Conservation (phyloP, 2,329 filamentous ascomycete species). For the Teratosphaeria viscida region DNA sequence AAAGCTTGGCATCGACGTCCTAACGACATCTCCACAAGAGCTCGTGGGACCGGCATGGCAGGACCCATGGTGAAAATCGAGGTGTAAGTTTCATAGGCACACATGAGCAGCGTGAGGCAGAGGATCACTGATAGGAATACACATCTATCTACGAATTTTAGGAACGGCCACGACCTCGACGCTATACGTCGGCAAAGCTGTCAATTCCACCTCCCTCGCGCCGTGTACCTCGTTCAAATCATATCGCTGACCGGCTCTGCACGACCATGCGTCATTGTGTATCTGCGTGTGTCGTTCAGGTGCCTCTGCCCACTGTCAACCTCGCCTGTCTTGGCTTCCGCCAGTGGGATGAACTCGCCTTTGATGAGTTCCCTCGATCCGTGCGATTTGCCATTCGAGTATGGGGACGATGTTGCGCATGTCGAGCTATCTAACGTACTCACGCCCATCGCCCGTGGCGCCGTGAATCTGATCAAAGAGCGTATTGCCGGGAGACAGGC, state of each 20-base stretch:
- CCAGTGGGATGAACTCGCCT: neutral
- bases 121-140: neutral
- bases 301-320: neutral
- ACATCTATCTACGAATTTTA: neutral
- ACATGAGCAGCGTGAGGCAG: neutral
- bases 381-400: neutral
- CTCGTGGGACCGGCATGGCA: neutral
- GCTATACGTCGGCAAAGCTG: neutral
- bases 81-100: neutral
- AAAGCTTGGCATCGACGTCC: neutral
- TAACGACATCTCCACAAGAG: neutral
- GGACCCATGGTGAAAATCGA: no score
- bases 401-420: neutral
- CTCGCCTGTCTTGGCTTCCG: neutral
- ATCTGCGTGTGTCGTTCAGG: neutral
- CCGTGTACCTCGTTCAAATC: neutral
- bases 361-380: neutral
- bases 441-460: conserved; percentile 4
- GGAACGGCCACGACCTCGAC: neutral
- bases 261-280: neutral
- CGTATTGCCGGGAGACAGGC: conserved; percentile 8
- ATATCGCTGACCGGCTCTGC: neutral
- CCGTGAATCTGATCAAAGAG: conserved; percentile 1
- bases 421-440: neutral
- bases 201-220: neutral